Percentiles rank a stretch among this genome's conserved stretches.
Evolutionary conservation across 495 filamentous ascomycete species (phyloP).

Genomic region (Chaetomium fimeti): DNA sequence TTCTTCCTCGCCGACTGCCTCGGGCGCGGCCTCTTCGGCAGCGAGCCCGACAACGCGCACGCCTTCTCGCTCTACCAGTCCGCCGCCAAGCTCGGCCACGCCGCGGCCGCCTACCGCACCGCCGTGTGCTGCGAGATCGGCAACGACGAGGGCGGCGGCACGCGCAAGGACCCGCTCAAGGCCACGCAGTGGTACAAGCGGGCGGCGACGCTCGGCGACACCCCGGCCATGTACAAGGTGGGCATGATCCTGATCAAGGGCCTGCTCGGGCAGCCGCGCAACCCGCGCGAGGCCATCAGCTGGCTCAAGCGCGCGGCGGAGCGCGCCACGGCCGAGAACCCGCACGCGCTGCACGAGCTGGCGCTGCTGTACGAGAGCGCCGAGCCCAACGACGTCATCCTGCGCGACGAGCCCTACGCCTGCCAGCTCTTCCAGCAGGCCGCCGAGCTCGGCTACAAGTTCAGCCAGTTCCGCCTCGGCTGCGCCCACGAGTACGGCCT

Average conservation of each 20-base stretch:
- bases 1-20: constrained; percentile 92
- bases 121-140: constrained; percentile 98
- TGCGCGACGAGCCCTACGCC: constrained; percentile 78
- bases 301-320: constrained; percentile 95
- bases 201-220: constrained; percentile 83
- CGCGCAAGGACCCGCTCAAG: constrained; percentile 83
- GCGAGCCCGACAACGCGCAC: constrained; percentile 79
- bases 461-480: constrained; percentile 87
- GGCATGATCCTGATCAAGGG: constrained; percentile 94
- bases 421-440: constrained; percentile 77
- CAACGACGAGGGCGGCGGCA: constrained; percentile 89
- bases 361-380: constrained; percentile 79
- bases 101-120: constrained; percentile 84
- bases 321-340: constrained; percentile 82
- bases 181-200: constrained; percentile 98
- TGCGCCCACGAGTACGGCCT: constrained; percentile 86
- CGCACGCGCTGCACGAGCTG: constrained; percentile 92
- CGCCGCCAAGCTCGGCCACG: constrained; percentile 84
- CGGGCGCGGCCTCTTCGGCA: constrained; percentile 63
- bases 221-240: constrained; percentile 96
- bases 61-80: constrained; percentile 92
- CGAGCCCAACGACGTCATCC: constrained; percentile 63
- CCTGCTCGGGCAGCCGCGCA: constrained; percentile 83
- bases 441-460: constrained; percentile 90
- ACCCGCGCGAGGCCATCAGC: constrained; percentile 76